These are phyloP conservation scores for Kwoniella shandongensis DNA, from an alignment of 768 basidiomycete species.

Conservation along the genomic window DNA sequence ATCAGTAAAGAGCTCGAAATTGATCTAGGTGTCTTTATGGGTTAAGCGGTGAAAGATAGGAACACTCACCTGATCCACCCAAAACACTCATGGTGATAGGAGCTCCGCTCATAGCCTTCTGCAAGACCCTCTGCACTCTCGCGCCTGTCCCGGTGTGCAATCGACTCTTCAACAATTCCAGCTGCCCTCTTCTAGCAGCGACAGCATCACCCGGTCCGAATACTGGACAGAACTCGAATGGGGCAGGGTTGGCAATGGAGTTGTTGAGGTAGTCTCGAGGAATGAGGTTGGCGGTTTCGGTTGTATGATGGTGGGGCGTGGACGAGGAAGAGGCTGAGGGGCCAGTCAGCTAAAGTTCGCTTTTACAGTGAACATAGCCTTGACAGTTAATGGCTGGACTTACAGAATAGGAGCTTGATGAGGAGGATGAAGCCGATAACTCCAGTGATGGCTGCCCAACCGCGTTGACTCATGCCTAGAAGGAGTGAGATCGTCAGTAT, in stretches of 20 bases:
- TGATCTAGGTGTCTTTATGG: no score
- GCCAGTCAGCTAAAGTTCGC: background rate
- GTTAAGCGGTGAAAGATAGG: no score
- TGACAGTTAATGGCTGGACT: conserved; percentile 9
- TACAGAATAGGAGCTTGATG: conserved; percentile 36
- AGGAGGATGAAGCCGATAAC: conserved; percentile 32
- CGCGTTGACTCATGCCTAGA: conserved; percentile 35
- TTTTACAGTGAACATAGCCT: background rate
- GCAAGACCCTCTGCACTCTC: conserved; percentile 75
- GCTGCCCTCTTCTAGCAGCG: conserved; percentile 72
- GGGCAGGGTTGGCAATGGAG: conserved; percentile 58
- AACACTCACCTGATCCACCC: conserved; percentile 75
- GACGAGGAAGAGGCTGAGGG: conserved; percentile 16
- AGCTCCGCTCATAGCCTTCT: conserved; percentile 76
- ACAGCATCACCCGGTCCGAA: conserved; percentile 80
- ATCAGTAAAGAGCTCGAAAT: no score
- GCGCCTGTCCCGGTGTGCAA: conserved; percentile 77
- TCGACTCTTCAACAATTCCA: conserved; percentile 70
- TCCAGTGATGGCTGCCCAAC: conserved; percentile 35
- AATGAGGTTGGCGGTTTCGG: conserved; percentile 39
- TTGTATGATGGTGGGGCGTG: conserved; percentile 18
- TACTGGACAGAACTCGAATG: conserved; percentile 88
- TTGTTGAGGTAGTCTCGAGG: conserved; percentile 82
- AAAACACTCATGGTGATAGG: conserved; percentile 87
- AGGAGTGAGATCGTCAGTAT: no score